These are phyloP conservation scores for Sporothrix phasma DNA, from an alignment of 2,329 filamentous ascomycete genomes.

Conservation along the genomic window DNA sequence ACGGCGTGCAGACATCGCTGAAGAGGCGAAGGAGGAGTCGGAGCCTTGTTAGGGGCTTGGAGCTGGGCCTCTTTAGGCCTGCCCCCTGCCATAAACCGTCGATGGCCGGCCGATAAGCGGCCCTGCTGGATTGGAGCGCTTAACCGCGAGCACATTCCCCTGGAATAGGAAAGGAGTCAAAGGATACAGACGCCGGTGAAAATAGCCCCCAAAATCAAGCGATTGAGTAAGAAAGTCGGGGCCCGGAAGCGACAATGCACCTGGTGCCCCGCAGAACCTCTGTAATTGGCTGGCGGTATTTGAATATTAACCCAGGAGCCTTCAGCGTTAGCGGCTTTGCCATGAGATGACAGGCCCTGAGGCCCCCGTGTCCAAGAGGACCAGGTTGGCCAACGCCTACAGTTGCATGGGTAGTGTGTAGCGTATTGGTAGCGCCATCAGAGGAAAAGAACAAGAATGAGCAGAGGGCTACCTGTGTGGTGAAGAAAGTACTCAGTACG, in stretches of 20 bases:
- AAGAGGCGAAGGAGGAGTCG: not conserved
- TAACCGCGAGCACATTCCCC: not conserved
- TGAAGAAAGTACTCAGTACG: not conserved
- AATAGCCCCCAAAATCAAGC: too few species aligned
- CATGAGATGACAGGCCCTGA: not conserved
- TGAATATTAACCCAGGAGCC: too few species aligned
- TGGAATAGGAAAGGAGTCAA: not conserved
- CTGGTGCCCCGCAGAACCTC: not conserved
- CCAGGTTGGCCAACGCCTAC: too few species aligned
- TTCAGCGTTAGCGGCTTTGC: not conserved
- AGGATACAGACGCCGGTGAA: too few species aligned
- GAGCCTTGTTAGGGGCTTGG: not conserved
- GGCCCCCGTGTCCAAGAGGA: too few species aligned
- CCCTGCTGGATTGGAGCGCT: too few species aligned
- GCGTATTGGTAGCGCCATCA: too few species aligned
- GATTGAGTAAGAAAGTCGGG: not conserved
- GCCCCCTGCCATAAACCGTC: slow-evolving; percentile 2
- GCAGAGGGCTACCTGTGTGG: not conserved
- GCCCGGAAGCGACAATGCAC: not conserved
- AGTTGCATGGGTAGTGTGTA: too few species aligned
- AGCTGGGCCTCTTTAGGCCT: too few species aligned
- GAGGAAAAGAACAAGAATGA: not conserved
- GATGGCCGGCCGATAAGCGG: slow-evolving; percentile 2
- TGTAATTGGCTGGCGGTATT: not conserved
- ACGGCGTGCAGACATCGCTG: not conserved